Conservation (phyloP, 2,329 filamentous ascomycete genomes). For the Nigrospora oryzae region DNA sequence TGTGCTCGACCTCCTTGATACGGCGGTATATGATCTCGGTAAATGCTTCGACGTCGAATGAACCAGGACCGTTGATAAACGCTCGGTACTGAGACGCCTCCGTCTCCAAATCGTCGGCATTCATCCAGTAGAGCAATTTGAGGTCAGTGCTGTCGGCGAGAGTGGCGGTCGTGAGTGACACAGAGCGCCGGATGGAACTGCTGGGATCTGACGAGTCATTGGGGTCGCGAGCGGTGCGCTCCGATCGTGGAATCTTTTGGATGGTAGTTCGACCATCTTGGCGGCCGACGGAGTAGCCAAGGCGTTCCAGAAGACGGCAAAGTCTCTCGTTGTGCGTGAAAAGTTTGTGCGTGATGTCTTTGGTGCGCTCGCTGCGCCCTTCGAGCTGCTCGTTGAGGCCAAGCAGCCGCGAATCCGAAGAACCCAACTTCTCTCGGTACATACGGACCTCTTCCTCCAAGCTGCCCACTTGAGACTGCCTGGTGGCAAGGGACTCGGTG, state of each 20-base stretch:
- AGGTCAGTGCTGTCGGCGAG: conserved; percentile 58
- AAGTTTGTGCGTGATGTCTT: conserved; percentile 75
- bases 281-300: conserved; percentile 75
- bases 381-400: conserved; percentile 52
- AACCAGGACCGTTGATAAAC: conserved; percentile 65
- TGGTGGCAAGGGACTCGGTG: conserved; percentile 61
- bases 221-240: conserved; percentile 48
- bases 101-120: conserved; percentile 52
- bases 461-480: conserved; percentile 67
- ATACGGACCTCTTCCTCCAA: conserved; percentile 68
- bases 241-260: conserved; percentile 58
- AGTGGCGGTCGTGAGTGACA: conserved; percentile 41
- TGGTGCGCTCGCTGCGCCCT: conserved; percentile 62
- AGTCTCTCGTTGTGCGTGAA: conserved; percentile 80
- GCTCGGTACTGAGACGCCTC: conserved; percentile 68
- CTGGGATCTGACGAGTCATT: conserved; percentile 50
- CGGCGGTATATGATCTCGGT: conserved; percentile 80
- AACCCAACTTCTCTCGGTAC: conserved; percentile 56
- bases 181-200: conserved; percentile 44
- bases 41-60: conserved; percentile 78
- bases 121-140: conserved; percentile 75
- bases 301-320: conserved; percentile 72
- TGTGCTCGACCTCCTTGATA: conserved; percentile 86
- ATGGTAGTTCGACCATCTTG: conserved; percentile 67
- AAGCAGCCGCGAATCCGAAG: conserved; percentile 42